Conservation (phyloP, 257 asterid genomes). For the Hygrophila difformis region DNA sequence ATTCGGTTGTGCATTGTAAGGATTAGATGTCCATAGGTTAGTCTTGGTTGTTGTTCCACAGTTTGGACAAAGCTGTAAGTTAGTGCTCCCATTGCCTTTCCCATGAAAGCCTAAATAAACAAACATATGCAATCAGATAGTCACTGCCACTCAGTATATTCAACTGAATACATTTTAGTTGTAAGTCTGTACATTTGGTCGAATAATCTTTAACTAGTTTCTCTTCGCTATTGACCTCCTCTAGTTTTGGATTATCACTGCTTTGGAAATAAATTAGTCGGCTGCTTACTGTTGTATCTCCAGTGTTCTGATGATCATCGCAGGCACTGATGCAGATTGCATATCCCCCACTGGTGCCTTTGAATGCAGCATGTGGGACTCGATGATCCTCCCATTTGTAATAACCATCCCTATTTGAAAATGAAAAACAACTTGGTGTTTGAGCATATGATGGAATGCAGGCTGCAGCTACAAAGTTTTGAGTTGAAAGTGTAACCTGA, state of each 20-base stretch:
- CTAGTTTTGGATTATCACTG: neutral
- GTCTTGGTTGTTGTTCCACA: conserved; percentile 36
- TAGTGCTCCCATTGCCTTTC: conserved; percentile 52
- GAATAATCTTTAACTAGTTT: neutral
- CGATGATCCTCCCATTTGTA: conserved; percentile 69
- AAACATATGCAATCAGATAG: neutral
- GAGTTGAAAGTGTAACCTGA: conserved; percentile 33
- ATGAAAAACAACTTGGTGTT: conserved; percentile 6
- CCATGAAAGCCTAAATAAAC: conserved; percentile 59
- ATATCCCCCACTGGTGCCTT: conserved; percentile 65
- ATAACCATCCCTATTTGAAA: conserved; percentile 44
- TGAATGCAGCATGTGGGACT: conserved; percentile 21
- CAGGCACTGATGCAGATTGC: conserved; percentile 83
- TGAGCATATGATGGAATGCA: too few relatives aligned
- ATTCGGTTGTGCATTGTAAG: conserved; percentile 34
- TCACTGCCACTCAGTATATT: too few relatives aligned
- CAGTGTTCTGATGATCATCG: conserved; percentile 75
- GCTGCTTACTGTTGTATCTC: conserved; percentile 58
- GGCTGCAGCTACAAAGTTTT: neutral
- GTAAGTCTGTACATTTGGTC: too few relatives aligned
- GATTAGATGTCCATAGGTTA: conserved; percentile 56
- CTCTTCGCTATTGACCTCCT: neutral
- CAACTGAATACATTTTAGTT: too few relatives aligned
- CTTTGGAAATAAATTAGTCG: conserved; percentile 5
- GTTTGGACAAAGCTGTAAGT: conserved; percentile 60